These are phyloP conservation scores for Tricholoma matsutake DNA, from an alignment of 768 basidiomycete genomes.

Conservation along the genomic window DNA sequence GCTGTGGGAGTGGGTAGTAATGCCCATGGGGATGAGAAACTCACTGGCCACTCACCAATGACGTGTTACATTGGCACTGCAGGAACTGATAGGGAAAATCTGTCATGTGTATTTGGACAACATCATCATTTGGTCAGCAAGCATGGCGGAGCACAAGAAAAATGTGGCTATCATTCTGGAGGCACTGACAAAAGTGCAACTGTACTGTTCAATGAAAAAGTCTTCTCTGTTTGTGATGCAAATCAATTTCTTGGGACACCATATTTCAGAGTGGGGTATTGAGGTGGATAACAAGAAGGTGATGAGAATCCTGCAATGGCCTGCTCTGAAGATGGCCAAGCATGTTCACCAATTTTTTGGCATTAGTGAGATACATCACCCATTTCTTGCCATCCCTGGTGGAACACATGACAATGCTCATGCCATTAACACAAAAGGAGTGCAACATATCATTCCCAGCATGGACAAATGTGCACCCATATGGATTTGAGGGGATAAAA, in stretches of 20 bases:
- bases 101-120: no score
- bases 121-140: no score
- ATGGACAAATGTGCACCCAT: conserved; percentile 21
- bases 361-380: conserved; percentile 26
- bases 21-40: no score
- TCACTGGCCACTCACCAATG: no score
- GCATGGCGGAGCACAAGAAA: no score
- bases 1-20: no score
- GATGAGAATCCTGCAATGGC: not conserved
- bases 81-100: no score
- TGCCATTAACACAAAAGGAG: no score
- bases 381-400: conserved; percentile 23
- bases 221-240: not conserved
- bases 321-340: not conserved
- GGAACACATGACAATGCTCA: not conserved
- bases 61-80: no score
- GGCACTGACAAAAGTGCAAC: no score
- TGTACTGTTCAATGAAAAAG: not conserved
- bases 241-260: no score
- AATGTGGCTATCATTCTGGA: no score
- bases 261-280: not conserved
- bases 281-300: not conserved
- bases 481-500: conserved; percentile 27
- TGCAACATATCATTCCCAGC: conserved; percentile 17
- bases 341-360: conserved; percentile 22